phyloP scores from a whole-genome alignment of 441 rosid genomes.

The Arabidopsis lyrata region DNA sequence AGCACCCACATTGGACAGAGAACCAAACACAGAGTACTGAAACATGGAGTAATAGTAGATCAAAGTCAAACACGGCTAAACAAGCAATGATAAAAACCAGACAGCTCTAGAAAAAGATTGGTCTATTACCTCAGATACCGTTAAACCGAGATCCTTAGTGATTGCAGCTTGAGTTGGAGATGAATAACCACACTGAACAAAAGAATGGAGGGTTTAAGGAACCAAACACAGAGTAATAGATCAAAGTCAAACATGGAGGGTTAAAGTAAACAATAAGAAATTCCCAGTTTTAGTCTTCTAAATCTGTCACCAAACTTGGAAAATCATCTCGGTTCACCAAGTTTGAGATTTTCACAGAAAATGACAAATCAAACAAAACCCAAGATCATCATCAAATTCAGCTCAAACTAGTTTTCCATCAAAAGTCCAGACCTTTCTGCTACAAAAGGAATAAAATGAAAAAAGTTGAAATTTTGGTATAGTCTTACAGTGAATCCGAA shows the following conservation, averaged over 20 bases:
- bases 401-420: conserved; percentile 2
- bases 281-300: not conserved
- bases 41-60: conserved; percentile 30
- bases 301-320: not conserved
- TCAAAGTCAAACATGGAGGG: not conserved
- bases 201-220: not conserved
- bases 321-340: conserved; percentile 11
- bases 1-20: conserved; percentile 79
- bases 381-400: not conserved
- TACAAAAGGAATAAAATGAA: not conserved
- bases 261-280: conserved; percentile 15
- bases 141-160: conserved; percentile 62
- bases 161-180: conserved; percentile 74
- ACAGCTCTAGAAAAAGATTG: conserved; percentile 1
- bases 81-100: conserved; percentile 4
- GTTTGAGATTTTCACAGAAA: not conserved
- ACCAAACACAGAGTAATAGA: not conserved
- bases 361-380: not conserved
- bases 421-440: conserved; percentile 25
- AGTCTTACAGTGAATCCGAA: conserved; percentile 68
- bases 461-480: conserved; percentile 17
- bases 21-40: conserved; percentile 78
- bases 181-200: conserved; percentile 67
- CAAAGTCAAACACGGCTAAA: conserved; percentile 27
- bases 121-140: conserved; percentile 59